A percentile compares a stretch with the other conserved stretches of the same genome.
phyloP scores from a whole-genome alignment of 805 yeast genomes.

The Wickerhamomyces bisporus region DNA sequence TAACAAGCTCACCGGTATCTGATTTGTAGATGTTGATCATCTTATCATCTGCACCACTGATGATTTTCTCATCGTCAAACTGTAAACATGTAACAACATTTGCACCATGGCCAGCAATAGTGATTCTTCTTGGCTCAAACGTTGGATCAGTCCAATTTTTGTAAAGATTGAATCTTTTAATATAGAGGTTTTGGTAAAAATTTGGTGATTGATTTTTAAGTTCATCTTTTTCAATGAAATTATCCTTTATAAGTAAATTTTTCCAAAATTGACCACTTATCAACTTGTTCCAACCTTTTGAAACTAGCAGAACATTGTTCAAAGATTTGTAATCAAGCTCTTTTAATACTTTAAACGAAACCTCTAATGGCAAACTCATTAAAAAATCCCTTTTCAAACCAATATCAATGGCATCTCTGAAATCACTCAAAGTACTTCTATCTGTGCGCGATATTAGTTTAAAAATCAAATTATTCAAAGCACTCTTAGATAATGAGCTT shows the following conservation, averaged over 20 bases:
- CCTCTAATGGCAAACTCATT: constrained; percentile 66
- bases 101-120: constrained; percentile 64
- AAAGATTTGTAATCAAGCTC: constrained; percentile 62
- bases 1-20: constrained; percentile 56
- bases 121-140: constrained; percentile 61
- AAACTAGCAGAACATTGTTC: constrained; percentile 56
- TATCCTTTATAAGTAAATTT: constrained; percentile 55
- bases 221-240: constrained; percentile 43
- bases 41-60: constrained; percentile 89
- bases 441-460: constrained; percentile 53
- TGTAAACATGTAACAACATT: constrained; percentile 94
- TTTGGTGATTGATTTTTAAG: constrained; percentile 30
- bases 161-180: constrained; percentile 25
- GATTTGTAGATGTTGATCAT: constrained; percentile 79
- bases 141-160: constrained; percentile 76
- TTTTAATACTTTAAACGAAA: constrained; percentile 58
- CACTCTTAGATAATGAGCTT: constrained; percentile 34
- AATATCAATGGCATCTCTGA: constrained; percentile 45
- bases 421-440: constrained; percentile 55
- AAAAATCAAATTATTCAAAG: constrained; percentile 46
- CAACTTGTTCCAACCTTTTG: constrained; percentile 63
- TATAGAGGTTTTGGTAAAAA: constrained; percentile 11
- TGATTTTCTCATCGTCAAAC: constrained; percentile 83
- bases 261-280: constrained; percentile 69
- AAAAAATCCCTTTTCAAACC: constrained; percentile 72